phyloP scores from a whole-genome alignment of 305 asterid genomes.

The Coffea humblotiana region DNA sequence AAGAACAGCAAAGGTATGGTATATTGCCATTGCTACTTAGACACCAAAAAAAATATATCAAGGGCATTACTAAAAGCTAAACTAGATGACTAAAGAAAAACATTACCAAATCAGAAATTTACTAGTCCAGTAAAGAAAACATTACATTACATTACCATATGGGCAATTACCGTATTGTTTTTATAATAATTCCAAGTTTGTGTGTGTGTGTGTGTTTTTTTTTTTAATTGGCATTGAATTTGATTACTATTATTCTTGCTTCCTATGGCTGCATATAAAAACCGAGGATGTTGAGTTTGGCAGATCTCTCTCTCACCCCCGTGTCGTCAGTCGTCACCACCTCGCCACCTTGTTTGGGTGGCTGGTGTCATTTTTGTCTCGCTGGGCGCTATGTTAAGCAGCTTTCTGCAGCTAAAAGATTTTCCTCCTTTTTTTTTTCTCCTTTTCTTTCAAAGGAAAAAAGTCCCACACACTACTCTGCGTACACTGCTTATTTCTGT shows the following conservation, averaged over 20 bases:
- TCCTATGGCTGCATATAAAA: neutral
- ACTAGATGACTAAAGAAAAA: neutral
- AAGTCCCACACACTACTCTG: neutral
- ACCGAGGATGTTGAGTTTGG: neutral
- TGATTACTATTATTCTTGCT: neutral
- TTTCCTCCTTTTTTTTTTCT: conserved; percentile 2
- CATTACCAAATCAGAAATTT: neutral
- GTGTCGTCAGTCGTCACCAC: conserved; percentile 19
- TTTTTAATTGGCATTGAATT: neutral
- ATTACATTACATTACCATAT: too few species aligned
- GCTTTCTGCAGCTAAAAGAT: conserved; percentile 15
- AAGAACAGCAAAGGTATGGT: neutral
- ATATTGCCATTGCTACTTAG: neutral
- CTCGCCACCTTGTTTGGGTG: conserved; percentile 28
- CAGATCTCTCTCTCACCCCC: conserved; percentile 24
- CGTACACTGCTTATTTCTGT: conserved; percentile 7
- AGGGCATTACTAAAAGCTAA: too few species aligned
- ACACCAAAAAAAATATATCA: neutral
- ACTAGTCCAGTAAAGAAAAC: too few species aligned
- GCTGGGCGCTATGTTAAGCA: conserved; percentile 11
- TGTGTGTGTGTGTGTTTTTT: neutral
- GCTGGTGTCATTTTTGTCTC: conserved; percentile 20
- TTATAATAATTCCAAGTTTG: neutral
- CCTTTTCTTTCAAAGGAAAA: neutral
- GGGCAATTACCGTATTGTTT: neutral